Conservation (phyloP, 2,329 filamentous ascomycete genomes). For the Claviceps lovelessii region DNA sequence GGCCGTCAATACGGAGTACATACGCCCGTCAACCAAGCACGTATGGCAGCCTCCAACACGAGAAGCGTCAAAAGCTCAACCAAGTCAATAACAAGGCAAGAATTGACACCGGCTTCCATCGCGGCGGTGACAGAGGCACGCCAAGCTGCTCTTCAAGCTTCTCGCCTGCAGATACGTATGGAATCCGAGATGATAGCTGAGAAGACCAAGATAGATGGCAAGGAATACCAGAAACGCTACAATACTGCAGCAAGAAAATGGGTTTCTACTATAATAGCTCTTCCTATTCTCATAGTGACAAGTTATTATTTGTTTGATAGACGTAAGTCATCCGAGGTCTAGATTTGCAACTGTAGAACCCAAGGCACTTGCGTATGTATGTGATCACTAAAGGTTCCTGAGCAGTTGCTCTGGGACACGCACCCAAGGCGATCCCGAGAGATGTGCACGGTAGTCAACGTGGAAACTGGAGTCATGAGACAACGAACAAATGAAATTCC, state of each 20-base stretch:
- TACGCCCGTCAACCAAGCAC: not conserved
- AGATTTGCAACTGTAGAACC: not conserved
- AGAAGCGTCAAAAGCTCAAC: not conserved
- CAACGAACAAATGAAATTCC: not conserved
- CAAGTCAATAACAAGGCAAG: no score
- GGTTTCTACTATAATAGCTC: slow-evolving; percentile 32
- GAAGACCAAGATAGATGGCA: slow-evolving; percentile 9
- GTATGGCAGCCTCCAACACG: not conserved
- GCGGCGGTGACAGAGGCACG: slow-evolving; percentile 10
- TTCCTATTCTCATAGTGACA: slow-evolving; percentile 40
- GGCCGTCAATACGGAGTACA: not conserved
- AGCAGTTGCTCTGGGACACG: slow-evolving; percentile 2
- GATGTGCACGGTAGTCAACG: not conserved
- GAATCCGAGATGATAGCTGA: slow-evolving; percentile 9
- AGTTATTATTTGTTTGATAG: slow-evolving; percentile 40
- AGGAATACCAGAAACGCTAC: slow-evolving; percentile 29
- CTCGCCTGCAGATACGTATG: slow-evolving; percentile 8
- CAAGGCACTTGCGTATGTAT: not conserved
- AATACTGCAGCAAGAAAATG: slow-evolving; percentile 31
- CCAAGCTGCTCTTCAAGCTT: slow-evolving; percentile 12
- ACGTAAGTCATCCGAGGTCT: slow-evolving; percentile 21
- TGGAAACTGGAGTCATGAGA: not conserved
- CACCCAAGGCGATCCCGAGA: not conserved
- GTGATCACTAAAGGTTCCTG: not conserved
- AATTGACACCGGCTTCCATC: not conserved